phyloP scores from a whole-genome alignment of 306 rosid species.

The Aeschynomene evenia region DNA sequence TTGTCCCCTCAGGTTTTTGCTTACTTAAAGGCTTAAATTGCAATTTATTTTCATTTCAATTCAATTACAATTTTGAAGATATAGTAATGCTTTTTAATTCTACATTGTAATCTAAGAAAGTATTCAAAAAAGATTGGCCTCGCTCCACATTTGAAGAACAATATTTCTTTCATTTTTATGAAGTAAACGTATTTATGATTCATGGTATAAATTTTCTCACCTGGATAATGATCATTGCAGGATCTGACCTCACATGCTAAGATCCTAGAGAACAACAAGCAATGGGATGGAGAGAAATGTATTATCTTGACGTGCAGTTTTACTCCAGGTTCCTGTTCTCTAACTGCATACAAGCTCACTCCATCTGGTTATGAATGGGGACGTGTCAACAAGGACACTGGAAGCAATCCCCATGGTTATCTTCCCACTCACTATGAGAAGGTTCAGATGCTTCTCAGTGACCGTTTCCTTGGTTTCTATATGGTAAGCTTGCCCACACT shows the following conservation, averaged over 20 bases:
- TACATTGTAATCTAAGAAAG: not conserved
- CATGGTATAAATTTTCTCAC: conserved; percentile 12
- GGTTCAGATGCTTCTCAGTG: conserved; percentile 99
- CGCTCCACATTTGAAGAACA: not conserved
- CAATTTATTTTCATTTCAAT: not conserved
- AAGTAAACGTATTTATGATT: not conserved
- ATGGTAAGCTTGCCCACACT: conserved; percentile 72
- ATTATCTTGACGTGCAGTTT: conserved; percentile 96
- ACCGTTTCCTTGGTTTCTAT: conserved; percentile 96
- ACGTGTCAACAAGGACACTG: conserved; percentile 87
- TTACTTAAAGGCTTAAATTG: not conserved
- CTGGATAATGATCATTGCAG: conserved; percentile 43
- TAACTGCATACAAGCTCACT: conserved; percentile 93
- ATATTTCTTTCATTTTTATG: not conserved
- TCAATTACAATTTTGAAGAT: not conserved
- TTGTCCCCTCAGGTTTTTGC: conserved; percentile 84
- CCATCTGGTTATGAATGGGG: conserved; percentile 99
- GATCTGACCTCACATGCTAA: conserved; percentile 95
- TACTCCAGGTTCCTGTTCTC: conserved; percentile 97
- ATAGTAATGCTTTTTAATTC: not conserved
- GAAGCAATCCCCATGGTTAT: conserved; percentile 98
- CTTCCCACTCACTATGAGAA: conserved; percentile 98
- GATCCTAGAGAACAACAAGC: conserved; percentile 91
- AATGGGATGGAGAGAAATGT: conserved; percentile 98
- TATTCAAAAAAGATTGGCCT: too few relatives aligned